These are phyloP conservation scores for Saccharomyces eubayanus DNA, from an alignment of 805 yeast species.

Conservation along the genomic window DNA sequence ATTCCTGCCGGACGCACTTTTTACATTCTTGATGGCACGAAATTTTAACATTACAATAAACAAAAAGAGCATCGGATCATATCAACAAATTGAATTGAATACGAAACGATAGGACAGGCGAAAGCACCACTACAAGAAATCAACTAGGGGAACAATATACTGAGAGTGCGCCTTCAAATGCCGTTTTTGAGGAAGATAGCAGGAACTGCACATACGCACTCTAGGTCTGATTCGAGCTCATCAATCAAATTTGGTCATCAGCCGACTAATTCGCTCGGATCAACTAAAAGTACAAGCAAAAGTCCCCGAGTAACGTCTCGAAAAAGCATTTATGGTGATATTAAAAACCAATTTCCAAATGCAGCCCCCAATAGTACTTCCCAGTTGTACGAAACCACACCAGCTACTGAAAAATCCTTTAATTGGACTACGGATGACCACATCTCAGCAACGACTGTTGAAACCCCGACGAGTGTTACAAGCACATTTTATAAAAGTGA, in stretches of 20 bases:
- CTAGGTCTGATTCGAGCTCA: slow-evolving; percentile 23
- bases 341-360: background rate
- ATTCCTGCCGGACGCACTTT: background rate
- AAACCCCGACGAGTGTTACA: background rate
- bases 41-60: background rate
- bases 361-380: background rate
- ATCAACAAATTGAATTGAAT: background rate
- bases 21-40: background rate
- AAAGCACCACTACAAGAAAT: background rate
- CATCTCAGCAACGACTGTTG: background rate
- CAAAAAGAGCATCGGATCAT: background rate
- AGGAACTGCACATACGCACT: slow-evolving; percentile 16
- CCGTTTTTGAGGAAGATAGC: slow-evolving; percentile 23
- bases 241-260: slow-evolving; percentile 8
- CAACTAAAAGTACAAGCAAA: background rate
- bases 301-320: background rate
- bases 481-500: background rate
- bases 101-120: background rate
- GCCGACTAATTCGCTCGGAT: background rate
- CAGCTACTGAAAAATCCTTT: background rate
- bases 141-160: background rate
- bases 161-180: slow-evolving; percentile 7
- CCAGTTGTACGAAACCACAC: background rate
- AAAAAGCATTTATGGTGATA: background rate
- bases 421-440: background rate